Base-by-base conservation (phyloP, 2,329 filamentous ascomycete genomes). In the Coniochaeta ligniaria region DNA sequence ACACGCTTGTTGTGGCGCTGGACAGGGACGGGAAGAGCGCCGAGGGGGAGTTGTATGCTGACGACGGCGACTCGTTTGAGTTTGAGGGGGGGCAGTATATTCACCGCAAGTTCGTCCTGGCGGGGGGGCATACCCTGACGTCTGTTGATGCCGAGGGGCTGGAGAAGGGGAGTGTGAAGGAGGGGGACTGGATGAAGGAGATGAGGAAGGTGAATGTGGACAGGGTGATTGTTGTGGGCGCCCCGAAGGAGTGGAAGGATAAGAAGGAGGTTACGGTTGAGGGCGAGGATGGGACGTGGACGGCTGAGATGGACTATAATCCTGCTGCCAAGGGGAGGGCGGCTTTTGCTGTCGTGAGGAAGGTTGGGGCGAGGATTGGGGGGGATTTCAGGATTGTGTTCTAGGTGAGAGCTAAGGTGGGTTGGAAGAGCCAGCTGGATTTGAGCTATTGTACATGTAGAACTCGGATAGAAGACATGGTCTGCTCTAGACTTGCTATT, bases 51-150 rank as follows among this genome's bases (percentile, higher is more conserved):
- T 78, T 99, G 8, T 99, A 99, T 70, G 80, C 92, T 33, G 95
- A 99, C 70, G 95, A 99, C 66, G 95, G 95, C 56, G 93, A 98
- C 74, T 90, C 89, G 0, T 99, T 93, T 66, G 92, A 96, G 60
- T 92, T 91, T 71, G 80, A 96, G 73, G 79, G 86, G 64, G 94
- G 93, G 12, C 92, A 92, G 63, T 96, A 90, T 74, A 93, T 98
- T 67, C 88, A 96, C 76, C 90, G 92, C 62, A 82, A 80, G 62
- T 97, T 99, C 76, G 78, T 77, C 26, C 89, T 93, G 63, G 76
- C 79, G 47, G 76, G 74, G 60, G 76, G 79, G 31, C 80, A 82
- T 17, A 80, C 79, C 0, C 78, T 98, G n/a, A 78, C 78, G 6
- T 93, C 90, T 1, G 81, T 81, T n/a, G 86, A 96, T 64, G 80